These are phyloP conservation scores for Xylaria sp. DNA, from an alignment of 2,329 filamentous ascomycete species.

Conservation along the genomic window DNA sequence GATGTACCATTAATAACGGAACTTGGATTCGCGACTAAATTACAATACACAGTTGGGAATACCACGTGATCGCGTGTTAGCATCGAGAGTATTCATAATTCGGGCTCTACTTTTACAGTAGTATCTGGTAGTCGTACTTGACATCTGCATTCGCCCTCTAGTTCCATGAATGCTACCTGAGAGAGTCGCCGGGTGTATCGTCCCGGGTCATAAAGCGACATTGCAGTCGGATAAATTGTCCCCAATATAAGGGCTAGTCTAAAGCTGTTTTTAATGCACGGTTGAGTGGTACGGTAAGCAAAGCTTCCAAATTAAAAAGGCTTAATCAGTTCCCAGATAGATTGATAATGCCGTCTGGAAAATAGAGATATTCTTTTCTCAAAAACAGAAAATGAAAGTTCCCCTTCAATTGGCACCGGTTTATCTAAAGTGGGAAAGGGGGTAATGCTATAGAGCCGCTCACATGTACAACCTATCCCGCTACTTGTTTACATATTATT, in stretches of 20 bases:
- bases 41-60: not conserved
- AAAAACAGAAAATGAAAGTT: too few relatives aligned
- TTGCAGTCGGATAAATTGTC: slow-evolving; percentile 21
- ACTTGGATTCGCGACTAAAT: not conserved
- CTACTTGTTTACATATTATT: too few relatives aligned
- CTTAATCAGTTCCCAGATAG: not conserved
- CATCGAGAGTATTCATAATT: not conserved
- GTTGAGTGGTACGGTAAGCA: not conserved
- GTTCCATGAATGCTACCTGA: not conserved
- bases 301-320: not conserved
- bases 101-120: not conserved
- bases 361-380: not conserved
- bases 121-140: not conserved
- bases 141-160: not conserved
- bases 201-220: not conserved
- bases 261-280: not conserved
- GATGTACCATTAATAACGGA: not conserved
- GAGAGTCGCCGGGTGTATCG: not conserved
- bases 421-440: too few relatives aligned
- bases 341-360: too few relatives aligned
- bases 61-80: not conserved
- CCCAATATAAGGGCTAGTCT: slow-evolving; percentile 16
- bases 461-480: too few relatives aligned
- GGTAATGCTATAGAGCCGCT: too few relatives aligned
- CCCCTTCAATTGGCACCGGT: too few relatives aligned